Conservation (phyloP, 2,329 filamentous ascomycete genomes). For the Alternaria panax region DNA sequence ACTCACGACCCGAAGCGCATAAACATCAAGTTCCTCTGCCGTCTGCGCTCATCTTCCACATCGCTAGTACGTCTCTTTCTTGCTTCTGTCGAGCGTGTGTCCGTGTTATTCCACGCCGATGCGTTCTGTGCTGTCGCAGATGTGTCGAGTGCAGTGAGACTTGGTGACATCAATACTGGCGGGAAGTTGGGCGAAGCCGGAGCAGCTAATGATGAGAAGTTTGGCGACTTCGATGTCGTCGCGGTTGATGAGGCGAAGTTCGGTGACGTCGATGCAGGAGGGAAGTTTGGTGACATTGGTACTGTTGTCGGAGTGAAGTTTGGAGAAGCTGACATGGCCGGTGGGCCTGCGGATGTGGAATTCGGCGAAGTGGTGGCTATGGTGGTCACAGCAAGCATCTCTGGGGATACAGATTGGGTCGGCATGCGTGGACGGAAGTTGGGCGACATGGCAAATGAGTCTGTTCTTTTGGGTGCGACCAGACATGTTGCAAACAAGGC, state of each 20-base stretch:
- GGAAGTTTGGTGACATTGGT: slow-evolving; percentile 4
- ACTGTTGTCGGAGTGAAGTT: not conserved
- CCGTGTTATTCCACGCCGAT: not conserved
- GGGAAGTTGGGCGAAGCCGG: slow-evolving; percentile 14
- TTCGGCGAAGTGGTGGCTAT: slow-evolving; percentile 11
- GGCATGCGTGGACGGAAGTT: slow-evolving; percentile 18
- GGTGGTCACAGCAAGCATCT: not conserved
- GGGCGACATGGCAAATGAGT: slow-evolving; percentile 27
- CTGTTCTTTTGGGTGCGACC: slow-evolving; percentile 16
- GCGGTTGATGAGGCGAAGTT: slow-evolving; percentile 16
- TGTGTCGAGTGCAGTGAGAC: not conserved
- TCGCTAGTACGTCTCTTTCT: not conserved
- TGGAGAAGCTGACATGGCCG: not conserved
- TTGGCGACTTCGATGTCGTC: not conserved
- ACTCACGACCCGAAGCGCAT: slow-evolving; percentile 18
- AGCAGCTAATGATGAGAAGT: not conserved
- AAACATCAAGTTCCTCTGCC: slow-evolving; percentile 31
- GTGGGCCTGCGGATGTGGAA: slow-evolving; percentile 1
- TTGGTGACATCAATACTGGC: not conserved
- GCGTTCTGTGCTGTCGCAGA: not conserved
- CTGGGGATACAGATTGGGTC: slow-evolving; percentile 10
- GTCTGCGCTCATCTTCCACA: slow-evolving; percentile 19
- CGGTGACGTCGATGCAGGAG: slow-evolving; percentile 16
- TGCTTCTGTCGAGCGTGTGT: not conserved
- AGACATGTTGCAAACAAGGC: slow-evolving; percentile 21